A percentile compares a stretch with the other conserved stretches of the same genome.
Evolutionary conservation across 2,329 filamentous ascomycete species (phyloP).

Genomic region (Exophiala bonariae): DNA sequence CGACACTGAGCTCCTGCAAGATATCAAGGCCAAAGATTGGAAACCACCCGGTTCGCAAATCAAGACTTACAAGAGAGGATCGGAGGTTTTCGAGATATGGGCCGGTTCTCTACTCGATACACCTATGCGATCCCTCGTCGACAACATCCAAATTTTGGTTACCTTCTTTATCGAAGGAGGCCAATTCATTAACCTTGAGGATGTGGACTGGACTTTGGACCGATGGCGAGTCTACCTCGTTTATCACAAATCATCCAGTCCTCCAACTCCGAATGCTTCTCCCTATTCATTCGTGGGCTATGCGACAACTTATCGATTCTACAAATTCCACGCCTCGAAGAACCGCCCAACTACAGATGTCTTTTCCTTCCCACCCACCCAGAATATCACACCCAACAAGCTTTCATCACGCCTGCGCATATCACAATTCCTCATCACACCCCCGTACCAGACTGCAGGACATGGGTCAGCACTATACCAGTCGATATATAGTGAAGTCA

Average conservation of each 20-base stretch:
- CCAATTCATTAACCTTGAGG: slow-evolving; percentile 69
- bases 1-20: slow-evolving; percentile 55
- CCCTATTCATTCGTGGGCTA: slow-evolving; percentile 87
- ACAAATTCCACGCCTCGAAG: slow-evolving; percentile 49
- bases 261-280: slow-evolving; percentile 47
- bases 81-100: slow-evolving; percentile 80
- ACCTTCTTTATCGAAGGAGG: slow-evolving; percentile 92
- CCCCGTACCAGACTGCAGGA: slow-evolving; percentile 78
- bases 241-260: slow-evolving; percentile 57
- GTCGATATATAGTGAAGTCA: slow-evolving; percentile 70
- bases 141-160: slow-evolving; percentile 79
- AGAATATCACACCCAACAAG: slow-evolving; percentile 51
- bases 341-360: slow-evolving; percentile 33
- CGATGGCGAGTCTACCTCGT: slow-evolving; percentile 93
- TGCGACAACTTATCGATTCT: slow-evolving; percentile 86
- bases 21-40: slow-evolving; percentile 47
- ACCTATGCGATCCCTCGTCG: slow-evolving; percentile 68
- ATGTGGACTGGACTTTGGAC: slow-evolving; percentile 70
- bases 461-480: slow-evolving; percentile 80
- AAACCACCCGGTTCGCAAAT: slow-evolving; percentile 75
- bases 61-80: slow-evolving; percentile 61
- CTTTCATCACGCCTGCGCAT: slow-evolving; percentile 79
- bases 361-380: slow-evolving; percentile 45
- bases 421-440: slow-evolving; percentile 89
- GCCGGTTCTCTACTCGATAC: slow-evolving; percentile 71